Evolutionary conservation across 2,329 filamentous ascomycete genomes (phyloP), one percentile per base, ranked within the genome.

Genomic region (Penicillium occitanis): DNA sequence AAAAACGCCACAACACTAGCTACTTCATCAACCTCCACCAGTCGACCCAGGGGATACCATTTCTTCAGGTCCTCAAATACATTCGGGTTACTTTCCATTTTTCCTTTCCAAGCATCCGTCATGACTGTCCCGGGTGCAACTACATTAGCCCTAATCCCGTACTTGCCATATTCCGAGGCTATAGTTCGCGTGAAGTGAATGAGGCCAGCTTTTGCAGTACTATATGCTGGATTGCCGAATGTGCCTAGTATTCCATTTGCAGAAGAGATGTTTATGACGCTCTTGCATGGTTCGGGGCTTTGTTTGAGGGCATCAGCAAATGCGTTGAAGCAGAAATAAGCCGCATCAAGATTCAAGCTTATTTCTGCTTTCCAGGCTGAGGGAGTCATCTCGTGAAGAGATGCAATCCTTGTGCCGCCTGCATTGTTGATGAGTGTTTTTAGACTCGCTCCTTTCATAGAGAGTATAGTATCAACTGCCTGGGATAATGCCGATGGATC

Each of bases 131-230:
- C 71, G 11, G 71, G 70, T 4, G 75, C 78, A 0, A 80, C 77
- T 1, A 74, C 73, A 69, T 80, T 81, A 4, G 77, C 77, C 6
- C 79, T 74, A 25, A 82, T 74, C 2, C 75, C 74, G 11, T 78
- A 76, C n/a, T 73, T 70, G 13, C 75, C 75, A 42, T 70, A 72
- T 62, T 72, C 70, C 17, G 70, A 68, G 0, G 78, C 75, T 37
- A 80, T 76, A 3, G 76, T 73, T 28, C 74, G 72, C 48, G 78
- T 77, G 69, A 81, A 76, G 2, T 79, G 78, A 6, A 81, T 70
- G 0, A 80, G 75, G 1, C 74, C 80, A 25, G 80, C 75, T 67
- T 80, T 80, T 2, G 78, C 76, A 22, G 77, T 74, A 25, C 76
- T 76, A 69, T 81, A 80, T 10, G 68, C 70, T 2, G 70, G 70